phyloP scores from a whole-genome alignment of 495 filamentous ascomycete species.

The Talaromyces ruber region DNA sequence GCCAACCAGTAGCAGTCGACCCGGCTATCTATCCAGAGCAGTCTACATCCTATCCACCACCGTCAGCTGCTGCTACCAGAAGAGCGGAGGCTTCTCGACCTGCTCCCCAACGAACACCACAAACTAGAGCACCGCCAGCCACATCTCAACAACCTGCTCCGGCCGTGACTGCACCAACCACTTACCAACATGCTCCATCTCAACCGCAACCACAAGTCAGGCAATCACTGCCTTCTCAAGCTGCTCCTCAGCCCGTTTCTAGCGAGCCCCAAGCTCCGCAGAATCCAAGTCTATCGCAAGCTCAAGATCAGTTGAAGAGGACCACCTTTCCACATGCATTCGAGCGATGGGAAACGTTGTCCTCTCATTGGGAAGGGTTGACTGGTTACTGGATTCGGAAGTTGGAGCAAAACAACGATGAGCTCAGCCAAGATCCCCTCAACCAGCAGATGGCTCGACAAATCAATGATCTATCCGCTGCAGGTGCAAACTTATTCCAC shows the following conservation, averaged over 20 bases:
- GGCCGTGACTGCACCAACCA: neutral
- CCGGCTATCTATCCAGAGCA: slow-evolving; percentile 1
- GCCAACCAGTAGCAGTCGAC: neutral
- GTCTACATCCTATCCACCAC: slow-evolving; percentile 12
- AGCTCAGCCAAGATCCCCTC: slow-evolving; percentile 71
- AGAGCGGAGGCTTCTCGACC: slow-evolving; percentile 13
- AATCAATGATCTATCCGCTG: slow-evolving; percentile 90
- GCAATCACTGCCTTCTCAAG: slow-evolving; percentile 11
- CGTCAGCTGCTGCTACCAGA: slow-evolving; percentile 7
- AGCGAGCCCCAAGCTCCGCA: slow-evolving; percentile 17
- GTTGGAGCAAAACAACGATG: slow-evolving; percentile 79
- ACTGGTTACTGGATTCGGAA: slow-evolving; percentile 95
- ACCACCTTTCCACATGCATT: slow-evolving; percentile 87
- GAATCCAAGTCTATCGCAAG: slow-evolving; percentile 24
- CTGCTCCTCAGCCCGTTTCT: slow-evolving; percentile 15
- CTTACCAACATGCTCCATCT: slow-evolving; percentile 9
- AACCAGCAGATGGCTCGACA: slow-evolving; percentile 85
- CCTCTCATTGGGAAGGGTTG: slow-evolving; percentile 95
- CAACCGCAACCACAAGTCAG: slow-evolving; percentile 10
- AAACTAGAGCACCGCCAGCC: slow-evolving; percentile 5
- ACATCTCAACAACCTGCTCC: slow-evolving; percentile 4
- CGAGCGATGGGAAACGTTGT: slow-evolving; percentile 92
- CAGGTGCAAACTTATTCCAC: slow-evolving; percentile 94
- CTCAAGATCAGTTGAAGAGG: slow-evolving; percentile 27
- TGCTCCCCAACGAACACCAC: slow-evolving; percentile 5